Conservation (phyloP, 1,139 yeast species). For the Kodamaea fungicola region DNA sequence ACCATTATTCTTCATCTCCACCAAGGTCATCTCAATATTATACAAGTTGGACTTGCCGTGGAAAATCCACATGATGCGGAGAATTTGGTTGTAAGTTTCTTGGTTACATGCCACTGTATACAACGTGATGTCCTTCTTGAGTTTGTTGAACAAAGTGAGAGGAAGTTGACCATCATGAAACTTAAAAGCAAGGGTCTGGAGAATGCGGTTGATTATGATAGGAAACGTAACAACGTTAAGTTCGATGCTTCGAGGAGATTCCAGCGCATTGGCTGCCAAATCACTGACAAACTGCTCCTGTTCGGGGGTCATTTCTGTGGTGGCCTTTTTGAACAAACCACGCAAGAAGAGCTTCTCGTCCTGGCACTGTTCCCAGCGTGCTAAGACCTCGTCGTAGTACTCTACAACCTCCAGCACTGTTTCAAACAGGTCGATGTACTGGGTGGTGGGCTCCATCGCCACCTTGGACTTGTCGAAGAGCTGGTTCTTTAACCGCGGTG, state of each 20-base stretch:
- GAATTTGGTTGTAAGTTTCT: conserved; percentile 39
- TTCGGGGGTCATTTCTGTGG: conserved; percentile 10
- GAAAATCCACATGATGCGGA: conserved; percentile 37
- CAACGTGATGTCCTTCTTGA: conserved; percentile 31
- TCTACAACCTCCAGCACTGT: conserved; percentile 12
- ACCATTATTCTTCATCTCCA: conserved; percentile 44
- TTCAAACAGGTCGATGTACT: conserved; percentile 16
- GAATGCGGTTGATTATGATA: conserved; percentile 30
- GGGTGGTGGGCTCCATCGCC: conserved; percentile 25
- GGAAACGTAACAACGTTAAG: conserved; percentile 38
- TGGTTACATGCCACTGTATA: conserved; percentile 40
- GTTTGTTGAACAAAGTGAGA: conserved; percentile 31
- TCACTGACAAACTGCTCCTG: conserved; percentile 18
- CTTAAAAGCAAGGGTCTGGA: conserved; percentile 23
- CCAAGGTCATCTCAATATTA: conserved; percentile 30
- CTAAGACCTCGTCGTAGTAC: conserved; percentile 15
- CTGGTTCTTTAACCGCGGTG: conserved; percentile 12
- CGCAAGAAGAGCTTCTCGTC: conserved; percentile 8
- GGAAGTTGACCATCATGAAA: conserved; percentile 37
- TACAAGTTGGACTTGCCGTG: conserved; percentile 36
- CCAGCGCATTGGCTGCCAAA: conserved; percentile 13
- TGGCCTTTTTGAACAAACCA: conserved; percentile 12
- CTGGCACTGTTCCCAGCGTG: conserved; percentile 13
- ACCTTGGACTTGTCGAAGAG: conserved; percentile 16
- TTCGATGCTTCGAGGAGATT: conserved; percentile 22